phyloP scores from a whole-genome alignment of 2,329 filamentous ascomycete genomes.

The Sporothrix dimorphospora region DNA sequence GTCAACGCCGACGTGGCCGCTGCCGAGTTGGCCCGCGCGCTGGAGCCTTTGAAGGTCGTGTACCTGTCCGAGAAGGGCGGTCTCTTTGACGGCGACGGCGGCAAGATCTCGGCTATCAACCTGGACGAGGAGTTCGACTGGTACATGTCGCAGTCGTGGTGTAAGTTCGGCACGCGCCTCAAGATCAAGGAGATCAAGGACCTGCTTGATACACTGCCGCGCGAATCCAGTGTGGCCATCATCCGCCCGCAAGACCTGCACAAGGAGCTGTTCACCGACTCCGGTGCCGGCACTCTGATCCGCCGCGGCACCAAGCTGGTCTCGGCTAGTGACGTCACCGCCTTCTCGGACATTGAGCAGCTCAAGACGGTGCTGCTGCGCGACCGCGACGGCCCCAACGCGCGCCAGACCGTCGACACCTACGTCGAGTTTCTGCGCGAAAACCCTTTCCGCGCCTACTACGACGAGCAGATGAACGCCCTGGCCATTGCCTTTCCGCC shows the following conservation, averaged over 20 bases:
- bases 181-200: conserved; percentile 99
- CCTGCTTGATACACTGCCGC: conserved; percentile 82
- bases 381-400: conserved; percentile 80
- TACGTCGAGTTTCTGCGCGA: conserved; percentile 79
- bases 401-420: conserved; percentile 79
- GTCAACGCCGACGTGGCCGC: conserved; percentile 98
- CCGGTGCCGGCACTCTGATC: conserved; percentile 90
- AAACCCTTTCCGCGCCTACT: conserved; percentile 88
- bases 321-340: conserved; percentile 68
- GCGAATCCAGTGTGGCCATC: conserved; percentile 93
- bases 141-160: conserved; percentile 93
- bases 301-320: conserved; percentile 88
- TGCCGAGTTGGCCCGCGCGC: conserved; percentile 82
- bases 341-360: conserved; percentile 75
- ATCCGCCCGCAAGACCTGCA: conserved; percentile 95
- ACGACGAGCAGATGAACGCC: conserved; percentile 91
- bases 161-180: conserved; percentile 87
- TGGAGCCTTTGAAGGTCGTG: conserved; percentile 95
- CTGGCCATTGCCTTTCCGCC: conserved; percentile 85
- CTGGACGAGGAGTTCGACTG: conserved; percentile 94
- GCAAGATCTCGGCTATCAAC: conserved; percentile 97
- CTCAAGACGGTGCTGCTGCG: conserved; percentile 82
- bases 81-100: conserved; percentile 86
- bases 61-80: conserved; percentile 99
- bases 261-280: conserved; percentile 96